Evolutionary conservation across 2,329 filamentous ascomycete genomes (phyloP).

Genomic region (Plectosphaerella cucumerina): DNA sequence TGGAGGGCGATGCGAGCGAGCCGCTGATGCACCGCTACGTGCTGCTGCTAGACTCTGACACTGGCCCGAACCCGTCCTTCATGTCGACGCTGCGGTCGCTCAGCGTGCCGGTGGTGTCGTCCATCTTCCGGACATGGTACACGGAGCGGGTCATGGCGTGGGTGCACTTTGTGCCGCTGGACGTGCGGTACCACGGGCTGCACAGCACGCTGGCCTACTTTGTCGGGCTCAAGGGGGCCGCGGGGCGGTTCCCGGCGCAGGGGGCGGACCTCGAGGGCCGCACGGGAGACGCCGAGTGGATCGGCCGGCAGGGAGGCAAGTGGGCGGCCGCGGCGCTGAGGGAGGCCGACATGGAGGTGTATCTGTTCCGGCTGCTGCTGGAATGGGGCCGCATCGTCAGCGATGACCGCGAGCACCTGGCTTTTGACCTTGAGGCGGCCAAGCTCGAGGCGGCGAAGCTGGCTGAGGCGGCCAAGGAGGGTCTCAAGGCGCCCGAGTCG

Average conservation of each 20-base stretch:
- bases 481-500: too few species aligned
- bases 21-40: conserved; percentile 67
- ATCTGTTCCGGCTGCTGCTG: conserved; percentile 71
- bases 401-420: conserved; percentile 49
- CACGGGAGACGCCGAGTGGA: conserved; percentile 54
- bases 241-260: conserved; percentile 37
- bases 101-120: conserved; percentile 66
- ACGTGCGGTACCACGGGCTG: conserved; percentile 67
- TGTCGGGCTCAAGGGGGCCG: conserved; percentile 46
- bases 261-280: conserved; percentile 44
- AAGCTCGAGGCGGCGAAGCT: background rate
- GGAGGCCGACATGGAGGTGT: conserved; percentile 74
- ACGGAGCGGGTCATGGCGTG: conserved; percentile 70
- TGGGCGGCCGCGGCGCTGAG: conserved; percentile 63
- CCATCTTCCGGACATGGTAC: conserved; percentile 76
- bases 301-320: conserved; percentile 59
- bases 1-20: conserved; percentile 28
- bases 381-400: conserved; percentile 72
- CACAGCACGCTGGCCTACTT: conserved; percentile 76
- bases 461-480: background rate
- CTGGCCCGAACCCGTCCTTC: conserved; percentile 57
- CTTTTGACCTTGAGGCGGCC: conserved; percentile 20
- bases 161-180: conserved; percentile 77
- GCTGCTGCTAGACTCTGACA: conserved; percentile 67
- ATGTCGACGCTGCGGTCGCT: conserved; percentile 61